Evolutionary conservation across 108 stramenopile genomes (phyloP).

Genomic region (Skeletonema tropicum): DNA sequence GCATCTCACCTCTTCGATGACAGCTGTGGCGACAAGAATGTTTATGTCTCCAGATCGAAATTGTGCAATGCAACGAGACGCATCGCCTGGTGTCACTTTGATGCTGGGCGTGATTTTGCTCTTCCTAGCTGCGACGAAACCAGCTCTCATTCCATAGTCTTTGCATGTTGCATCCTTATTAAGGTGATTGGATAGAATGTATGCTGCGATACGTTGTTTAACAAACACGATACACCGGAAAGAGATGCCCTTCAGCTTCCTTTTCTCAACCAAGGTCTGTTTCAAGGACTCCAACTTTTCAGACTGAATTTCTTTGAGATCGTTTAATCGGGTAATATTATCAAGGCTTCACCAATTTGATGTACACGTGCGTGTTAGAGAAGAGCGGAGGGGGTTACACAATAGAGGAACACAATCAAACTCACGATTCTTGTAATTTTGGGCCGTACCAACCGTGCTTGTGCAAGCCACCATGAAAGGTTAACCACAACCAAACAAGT

Average conservation of each 20-base stretch:
- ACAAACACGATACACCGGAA: slow-evolving; percentile 50
- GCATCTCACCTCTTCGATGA: slow-evolving; percentile 39
- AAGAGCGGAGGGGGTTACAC: not conserved
- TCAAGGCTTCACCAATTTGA: not conserved
- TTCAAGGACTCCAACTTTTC: slow-evolving; percentile 30
- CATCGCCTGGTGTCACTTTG: slow-evolving; percentile 29
- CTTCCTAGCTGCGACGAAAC: slow-evolving; percentile 40
- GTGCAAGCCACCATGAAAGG: slow-evolving; percentile 20
- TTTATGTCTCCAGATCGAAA: slow-evolving; percentile 37
- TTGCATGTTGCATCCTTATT: slow-evolving; percentile 22
- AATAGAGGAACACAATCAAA: not conserved
- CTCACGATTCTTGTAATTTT: slow-evolving; percentile 21
- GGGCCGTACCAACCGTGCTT: slow-evolving; percentile 32
- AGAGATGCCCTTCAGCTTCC: slow-evolving; percentile 27
- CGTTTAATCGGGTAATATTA: not conserved
- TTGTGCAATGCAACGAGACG: slow-evolving; percentile 33
- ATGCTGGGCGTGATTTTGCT: slow-evolving; percentile 42
- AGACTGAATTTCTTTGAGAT: slow-evolving; percentile 9
- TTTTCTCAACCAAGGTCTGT: slow-evolving; percentile 24
- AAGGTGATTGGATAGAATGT: slow-evolving; percentile 30
- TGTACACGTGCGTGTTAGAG: not conserved
- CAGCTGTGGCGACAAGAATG: slow-evolving; percentile 43
- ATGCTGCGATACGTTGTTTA: slow-evolving; percentile 37
- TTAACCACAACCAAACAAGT: slow-evolving; percentile 43
- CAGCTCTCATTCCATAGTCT: slow-evolving; percentile 30